These are phyloP conservation scores for Neolentinus lepideus DNA, from an alignment of 1,284 basidiomycete species.

Conservation along the genomic window DNA sequence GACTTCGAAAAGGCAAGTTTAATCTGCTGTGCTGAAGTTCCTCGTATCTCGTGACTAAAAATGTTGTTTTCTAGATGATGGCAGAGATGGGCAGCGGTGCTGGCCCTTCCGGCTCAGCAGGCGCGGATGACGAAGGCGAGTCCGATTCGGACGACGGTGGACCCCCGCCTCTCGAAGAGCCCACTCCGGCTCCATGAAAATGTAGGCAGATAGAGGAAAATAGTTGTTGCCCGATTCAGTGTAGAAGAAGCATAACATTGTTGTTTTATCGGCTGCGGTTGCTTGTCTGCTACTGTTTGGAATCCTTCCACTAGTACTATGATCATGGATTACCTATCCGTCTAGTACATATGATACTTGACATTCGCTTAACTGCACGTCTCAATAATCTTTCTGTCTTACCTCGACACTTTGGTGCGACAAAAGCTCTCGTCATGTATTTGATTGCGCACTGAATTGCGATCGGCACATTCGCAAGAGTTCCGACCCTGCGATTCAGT, in stretches of 20 bases:
- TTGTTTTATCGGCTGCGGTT: too few relatives aligned
- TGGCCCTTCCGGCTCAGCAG: conserved; percentile 17
- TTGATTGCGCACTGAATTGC: too few relatives aligned
- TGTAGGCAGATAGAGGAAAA: neutral
- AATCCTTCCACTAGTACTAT: too few relatives aligned
- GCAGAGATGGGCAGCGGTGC: conserved; percentile 44
- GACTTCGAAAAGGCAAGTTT: conserved; percentile 47
- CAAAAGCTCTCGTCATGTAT: too few relatives aligned
- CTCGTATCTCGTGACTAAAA: neutral
- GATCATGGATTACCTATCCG: too few relatives aligned
- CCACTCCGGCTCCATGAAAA: neutral
- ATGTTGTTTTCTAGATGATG: conserved; percentile 47
- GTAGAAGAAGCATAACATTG: neutral
- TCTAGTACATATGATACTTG: too few relatives aligned
- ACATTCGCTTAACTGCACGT: too few relatives aligned
- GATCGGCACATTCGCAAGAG: too few relatives aligned
- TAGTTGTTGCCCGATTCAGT: neutral
- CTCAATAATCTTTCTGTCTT: too few relatives aligned
- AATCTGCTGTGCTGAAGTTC: neutral
- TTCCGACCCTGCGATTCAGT: too few relatives aligned
- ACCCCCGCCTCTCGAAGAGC: conserved; percentile 69
- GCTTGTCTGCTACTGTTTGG: too few relatives aligned
- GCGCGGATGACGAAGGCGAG: conserved; percentile 30
- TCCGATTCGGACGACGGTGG: conserved; percentile 57
- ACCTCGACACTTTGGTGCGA: too few relatives aligned